Evolutionary conservation across 345 rosid genomes (phyloP).

Genomic region (Eucalyptus regnans): DNA sequence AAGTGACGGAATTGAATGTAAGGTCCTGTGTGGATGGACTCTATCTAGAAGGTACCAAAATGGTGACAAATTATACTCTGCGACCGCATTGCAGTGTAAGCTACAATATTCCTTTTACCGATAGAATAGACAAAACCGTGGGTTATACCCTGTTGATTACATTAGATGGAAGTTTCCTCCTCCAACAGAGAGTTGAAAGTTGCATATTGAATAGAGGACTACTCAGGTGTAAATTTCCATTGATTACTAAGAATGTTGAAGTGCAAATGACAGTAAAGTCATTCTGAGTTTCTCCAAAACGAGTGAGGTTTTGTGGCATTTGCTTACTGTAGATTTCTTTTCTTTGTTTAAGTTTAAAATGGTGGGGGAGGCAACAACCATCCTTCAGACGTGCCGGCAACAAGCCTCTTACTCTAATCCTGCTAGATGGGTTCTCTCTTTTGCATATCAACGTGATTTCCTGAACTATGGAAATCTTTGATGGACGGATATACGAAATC

Average conservation of each 20-base stretch:
- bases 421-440: not conserved
- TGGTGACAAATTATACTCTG: not conserved
- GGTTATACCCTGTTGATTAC: not conserved
- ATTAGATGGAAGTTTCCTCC: not conserved
- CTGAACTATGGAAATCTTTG: not conserved
- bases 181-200: not conserved
- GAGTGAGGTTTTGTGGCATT: not conserved
- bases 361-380: not conserved
- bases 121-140: not conserved
- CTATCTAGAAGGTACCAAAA: not conserved
- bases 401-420: not conserved
- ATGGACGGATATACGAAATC: not conserved
- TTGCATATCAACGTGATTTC: not conserved
- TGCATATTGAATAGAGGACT: not conserved
- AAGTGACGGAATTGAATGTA: slow-evolving; percentile 1
- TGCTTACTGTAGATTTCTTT: not conserved
- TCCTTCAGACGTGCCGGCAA: not conserved
- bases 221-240: not conserved
- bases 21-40: not conserved
- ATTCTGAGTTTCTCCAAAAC: not conserved
- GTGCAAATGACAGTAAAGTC: not conserved
- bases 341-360: not conserved
- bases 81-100: not conserved
- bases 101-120: not conserved
- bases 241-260: not conserved